Evolutionary conservation across 2,329 filamentous ascomycete species (phyloP), one percentile per base, ranked within the genome.

Genomic region (Colletotrichum sp.): DNA sequence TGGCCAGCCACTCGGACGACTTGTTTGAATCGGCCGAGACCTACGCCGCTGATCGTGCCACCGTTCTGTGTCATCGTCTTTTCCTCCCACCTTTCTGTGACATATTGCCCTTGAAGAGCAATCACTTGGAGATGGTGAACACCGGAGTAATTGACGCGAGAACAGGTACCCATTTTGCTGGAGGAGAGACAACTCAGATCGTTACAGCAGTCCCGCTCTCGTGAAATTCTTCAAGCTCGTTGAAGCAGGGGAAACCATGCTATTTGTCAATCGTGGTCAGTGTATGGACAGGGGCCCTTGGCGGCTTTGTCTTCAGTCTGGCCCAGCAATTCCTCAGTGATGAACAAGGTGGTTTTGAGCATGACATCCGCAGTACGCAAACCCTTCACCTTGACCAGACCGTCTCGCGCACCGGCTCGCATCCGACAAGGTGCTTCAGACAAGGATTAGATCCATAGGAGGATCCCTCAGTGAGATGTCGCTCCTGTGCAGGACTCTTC

Each of bases 241-340:
- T 34, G 43, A 61, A 57, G 69, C 69, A 75, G 70, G 73, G 73
- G 55, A n/a, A 21, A 63, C 69, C 73, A 63, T 72, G 73, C 24
- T 75, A 75, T 75, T 75, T 73, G 73, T 75, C 73, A 75, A 75
- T 73, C 65, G 28, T 36, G 9, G 24, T 68, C 38, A 36, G 28
- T 65, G 72, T 28, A 16, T 26, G 24, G 26, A 28, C 63, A 67
- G 52, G 63, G 24, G 48, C 64, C 63, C 64, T 34, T 60, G 63
- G 34, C 69, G 36, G 61, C 30, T 60, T 28, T 58, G 69, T 48
- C 43, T 67, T 36, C 55, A 72, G 24, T 38, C 30, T 32, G 34
- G 48, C 61, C 61, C 55, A 67, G 48, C 55, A 24, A 69, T 63
- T 32, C 65, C 57, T 73, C 28, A 28, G 10, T 30, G 48, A 60